These are phyloP conservation scores for Gynandropsis gynandra DNA, from an alignment of 345 rosid genomes.

Conservation along the genomic window DNA sequence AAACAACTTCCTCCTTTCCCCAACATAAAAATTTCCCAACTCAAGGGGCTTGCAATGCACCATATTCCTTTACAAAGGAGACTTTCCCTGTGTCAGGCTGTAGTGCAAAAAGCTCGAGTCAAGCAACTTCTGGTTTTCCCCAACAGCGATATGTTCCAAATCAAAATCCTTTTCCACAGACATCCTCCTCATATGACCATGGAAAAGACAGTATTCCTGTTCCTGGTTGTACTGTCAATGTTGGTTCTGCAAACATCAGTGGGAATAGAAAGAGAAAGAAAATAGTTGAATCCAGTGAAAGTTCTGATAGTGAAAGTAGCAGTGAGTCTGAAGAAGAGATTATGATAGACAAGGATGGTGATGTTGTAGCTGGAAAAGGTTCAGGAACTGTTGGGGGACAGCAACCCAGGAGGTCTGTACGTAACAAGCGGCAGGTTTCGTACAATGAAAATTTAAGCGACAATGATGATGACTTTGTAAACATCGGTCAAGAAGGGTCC, in stretches of 20 bases:
- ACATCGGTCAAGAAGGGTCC: conserved; percentile 22
- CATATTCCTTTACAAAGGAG: conserved; percentile 25
- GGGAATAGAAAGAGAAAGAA: conserved; percentile 43
- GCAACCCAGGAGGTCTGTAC: conserved; percentile 58
- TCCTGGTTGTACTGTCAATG: conserved; percentile 9
- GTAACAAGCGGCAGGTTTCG: conserved; percentile 58
- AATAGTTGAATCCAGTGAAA: conserved; percentile 51
- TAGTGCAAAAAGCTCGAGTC: conserved; percentile 23
- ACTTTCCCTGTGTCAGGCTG: conserved; percentile 13
- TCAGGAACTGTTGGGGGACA: conserved; percentile 28
- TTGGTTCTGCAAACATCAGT: conserved; percentile 27
- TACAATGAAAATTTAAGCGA: conserved; percentile 67
- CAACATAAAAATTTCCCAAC: conserved; percentile 38
- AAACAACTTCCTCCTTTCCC: conserved; percentile 28
- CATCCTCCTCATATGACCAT: conserved; percentile 20
- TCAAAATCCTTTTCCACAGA: conserved; percentile 7
- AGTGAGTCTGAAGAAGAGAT: conserved; percentile 43
- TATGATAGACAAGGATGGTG: conserved; percentile 29
- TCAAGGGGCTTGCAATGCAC: conserved; percentile 30
- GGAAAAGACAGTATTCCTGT: conserved; percentile 20
- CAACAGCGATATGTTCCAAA: no score
- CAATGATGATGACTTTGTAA: conserved; percentile 38
- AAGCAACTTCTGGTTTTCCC: neutral
- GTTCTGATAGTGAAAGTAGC: conserved; percentile 43
- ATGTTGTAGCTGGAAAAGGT: conserved; percentile 31